Base-by-base conservation (phyloP, 352 stramenopile genomes). In the Phytophthora idaei region DNA sequence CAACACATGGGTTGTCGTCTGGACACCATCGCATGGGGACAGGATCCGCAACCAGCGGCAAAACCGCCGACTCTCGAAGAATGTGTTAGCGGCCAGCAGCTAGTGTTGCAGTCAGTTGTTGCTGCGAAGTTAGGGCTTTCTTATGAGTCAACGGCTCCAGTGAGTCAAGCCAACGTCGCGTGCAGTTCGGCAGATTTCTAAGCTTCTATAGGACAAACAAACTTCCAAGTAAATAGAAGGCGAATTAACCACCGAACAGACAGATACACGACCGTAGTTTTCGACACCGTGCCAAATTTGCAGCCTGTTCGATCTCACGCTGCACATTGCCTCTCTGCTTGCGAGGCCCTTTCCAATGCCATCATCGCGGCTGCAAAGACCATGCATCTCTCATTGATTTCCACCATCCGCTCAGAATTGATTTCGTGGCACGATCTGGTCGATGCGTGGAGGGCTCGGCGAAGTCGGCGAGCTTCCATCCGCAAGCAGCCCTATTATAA, bases 391-490 rank as follows among this genome's bases (percentile, higher is more conserved):
- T 36, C 58, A 42, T 15, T 29, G 42, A 50, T n/a, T 37, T 48
- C 17, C 34, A 45, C 58, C 29, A 61, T 60, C 59, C 59, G 48
- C 46, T 51, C 15, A 31, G 25, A 48, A 48, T 42, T 31, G 59
- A 53, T 65, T 55, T 63, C 44, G 45, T 12, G 14, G 21, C 56
- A 55, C 21, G 45, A 36, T 47, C 47, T 52, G 34, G 45, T 25
- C 46, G 48, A 58, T 64, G 29, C 46, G 59, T 67, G 50, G 50
- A 67, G 58, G 48, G 48, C 27, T 64, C 27, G 57, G 57, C 47
- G 58, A 65, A 65, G 39, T 49, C 49, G 52, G 17, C 48, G 37
- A 45, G 17, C 48, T 66, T 60, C 49, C 31, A 32, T 8, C 9
- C 4, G 10, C 12, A 11, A n/a, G 36, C 9, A 39, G 2, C 4